Evolutionary conservation across 169 alveolate species (phyloP).

Genomic region (Cryptosporidium baileyi): DNA sequence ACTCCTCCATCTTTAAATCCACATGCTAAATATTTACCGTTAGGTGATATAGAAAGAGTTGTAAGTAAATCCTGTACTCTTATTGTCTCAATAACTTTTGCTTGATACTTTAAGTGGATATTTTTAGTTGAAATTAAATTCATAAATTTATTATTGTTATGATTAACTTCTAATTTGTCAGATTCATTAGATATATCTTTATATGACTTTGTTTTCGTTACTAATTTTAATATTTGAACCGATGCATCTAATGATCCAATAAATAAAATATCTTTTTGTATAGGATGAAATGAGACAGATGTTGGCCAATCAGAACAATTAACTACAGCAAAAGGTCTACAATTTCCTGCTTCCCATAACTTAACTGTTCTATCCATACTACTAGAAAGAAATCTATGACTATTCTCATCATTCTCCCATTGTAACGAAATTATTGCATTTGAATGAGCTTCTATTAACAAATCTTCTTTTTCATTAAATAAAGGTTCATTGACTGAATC

Average conservation of each 20-base stretch:
- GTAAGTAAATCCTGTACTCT: conserved; percentile 63
- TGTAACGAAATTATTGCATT: conserved; percentile 60
- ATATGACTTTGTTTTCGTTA: neutral
- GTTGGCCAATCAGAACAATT: conserved; percentile 69
- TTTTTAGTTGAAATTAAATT: neutral
- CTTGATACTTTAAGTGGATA: neutral
- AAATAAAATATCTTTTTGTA: conserved; percentile 19
- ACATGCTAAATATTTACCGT: conserved; percentile 65
- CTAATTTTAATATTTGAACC: conserved; percentile 34
- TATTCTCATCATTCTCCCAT: conserved; percentile 35
- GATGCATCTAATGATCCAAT: conserved; percentile 66
- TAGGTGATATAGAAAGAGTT: conserved; percentile 44
- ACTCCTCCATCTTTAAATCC: conserved; percentile 68
- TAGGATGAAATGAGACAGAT: conserved; percentile 56
- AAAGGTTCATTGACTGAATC: neutral
- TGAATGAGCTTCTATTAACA: conserved; percentile 6
- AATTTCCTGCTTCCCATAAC: conserved; percentile 51
- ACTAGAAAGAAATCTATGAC: conserved; percentile 45
- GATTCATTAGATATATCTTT: neutral
- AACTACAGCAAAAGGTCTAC: conserved; percentile 23
- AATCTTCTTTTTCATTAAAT: conserved; percentile 43
- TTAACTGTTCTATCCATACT: conserved; percentile 69
- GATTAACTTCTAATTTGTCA: neutral
- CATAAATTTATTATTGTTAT: neutral
- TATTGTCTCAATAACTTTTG: conserved; percentile 31